Percentiles rank a stretch among this genome's conserved stretches.
These are phyloP conservation scores for Magnusiomyces suaveolens DNA, from an alignment of 1,139 yeast species.

Conservation along the genomic window DNA sequence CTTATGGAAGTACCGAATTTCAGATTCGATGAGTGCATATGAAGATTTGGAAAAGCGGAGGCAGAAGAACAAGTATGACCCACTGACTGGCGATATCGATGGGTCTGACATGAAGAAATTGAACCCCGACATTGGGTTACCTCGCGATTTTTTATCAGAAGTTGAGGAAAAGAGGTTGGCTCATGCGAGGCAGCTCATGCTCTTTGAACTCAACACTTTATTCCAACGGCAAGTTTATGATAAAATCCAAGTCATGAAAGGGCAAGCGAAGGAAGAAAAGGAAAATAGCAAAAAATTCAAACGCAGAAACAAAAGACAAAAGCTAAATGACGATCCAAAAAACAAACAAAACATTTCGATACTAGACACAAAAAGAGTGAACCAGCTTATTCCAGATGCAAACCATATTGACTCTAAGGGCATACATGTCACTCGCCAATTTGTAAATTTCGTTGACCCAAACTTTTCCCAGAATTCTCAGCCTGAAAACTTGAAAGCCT, in stretches of 20 bases:
- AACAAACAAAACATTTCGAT: too few species aligned
- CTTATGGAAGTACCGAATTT: not conserved
- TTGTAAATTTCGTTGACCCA: too few species aligned
- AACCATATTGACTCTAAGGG: too few species aligned
- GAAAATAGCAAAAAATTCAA: not conserved
- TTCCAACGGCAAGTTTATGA: conserved; percentile 17
- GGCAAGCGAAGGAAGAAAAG: not conserved
- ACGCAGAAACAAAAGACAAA: not conserved
- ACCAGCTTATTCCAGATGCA: not conserved
- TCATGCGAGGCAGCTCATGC: conserved; percentile 9
- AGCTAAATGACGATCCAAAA: too few species aligned
- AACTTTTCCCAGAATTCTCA: not conserved
- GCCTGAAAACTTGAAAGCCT: not conserved
- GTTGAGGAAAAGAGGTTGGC: conserved; percentile 1
- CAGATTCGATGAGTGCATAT: conserved; percentile 1
- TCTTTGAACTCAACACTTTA: conserved; percentile 18
- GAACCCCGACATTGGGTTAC: conserved; percentile 2
- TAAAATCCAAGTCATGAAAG: conserved; percentile 12
- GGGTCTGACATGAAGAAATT: not conserved
- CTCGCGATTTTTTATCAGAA: not conserved
- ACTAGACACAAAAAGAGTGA: too few species aligned
- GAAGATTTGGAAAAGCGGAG: not conserved
- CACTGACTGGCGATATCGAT: not conserved
- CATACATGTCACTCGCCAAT: too few species aligned
- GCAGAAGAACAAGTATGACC: not conserved